Percentiles rank a stretch among this genome's conserved stretches.
These are phyloP conservation scores for Psilocybe cubensis DNA, from an alignment of 768 basidiomycete genomes.

Conservation along the genomic window DNA sequence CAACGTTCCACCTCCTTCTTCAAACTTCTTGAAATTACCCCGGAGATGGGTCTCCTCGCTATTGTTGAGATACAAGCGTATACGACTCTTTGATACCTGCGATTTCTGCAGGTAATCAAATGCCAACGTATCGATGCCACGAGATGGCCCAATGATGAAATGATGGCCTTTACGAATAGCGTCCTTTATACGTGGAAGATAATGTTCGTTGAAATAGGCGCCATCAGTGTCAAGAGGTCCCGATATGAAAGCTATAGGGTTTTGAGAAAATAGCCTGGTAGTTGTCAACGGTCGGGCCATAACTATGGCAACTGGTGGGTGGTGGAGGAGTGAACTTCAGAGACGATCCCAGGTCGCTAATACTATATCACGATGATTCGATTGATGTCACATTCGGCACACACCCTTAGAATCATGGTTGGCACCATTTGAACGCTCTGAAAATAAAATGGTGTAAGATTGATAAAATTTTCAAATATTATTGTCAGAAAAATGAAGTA, in stretches of 20 bases:
- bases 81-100: slow-evolving; percentile 14
- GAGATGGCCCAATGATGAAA: slow-evolving; percentile 25
- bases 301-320: too few species aligned
- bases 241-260: slow-evolving; percentile 13
- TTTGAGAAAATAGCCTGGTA: too few species aligned
- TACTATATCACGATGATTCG: too few species aligned
- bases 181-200: slow-evolving; percentile 12
- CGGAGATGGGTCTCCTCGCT: slow-evolving; percentile 14
- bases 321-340: too few species aligned
- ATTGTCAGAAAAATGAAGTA: too few species aligned
- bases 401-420: too few species aligned
- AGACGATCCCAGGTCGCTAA: too few species aligned
- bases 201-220: slow-evolving; percentile 22
- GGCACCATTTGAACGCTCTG: too few species aligned
- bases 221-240: slow-evolving; percentile 14
- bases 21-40: slow-evolving; percentile 13
- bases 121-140: slow-evolving; percentile 24
- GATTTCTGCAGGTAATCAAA: slow-evolving; percentile 18
- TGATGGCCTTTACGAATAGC: slow-evolving; percentile 23
- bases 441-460: too few species aligned
- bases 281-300: too few species aligned
- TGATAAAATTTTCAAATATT: too few species aligned
- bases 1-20: slow-evolving; percentile 18
- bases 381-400: too few species aligned
- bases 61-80: slow-evolving; percentile 23